These are phyloP conservation scores for Paraleonurus japonicus DNA, from an alignment of 257 asterid species.

Conservation along the genomic window DNA sequence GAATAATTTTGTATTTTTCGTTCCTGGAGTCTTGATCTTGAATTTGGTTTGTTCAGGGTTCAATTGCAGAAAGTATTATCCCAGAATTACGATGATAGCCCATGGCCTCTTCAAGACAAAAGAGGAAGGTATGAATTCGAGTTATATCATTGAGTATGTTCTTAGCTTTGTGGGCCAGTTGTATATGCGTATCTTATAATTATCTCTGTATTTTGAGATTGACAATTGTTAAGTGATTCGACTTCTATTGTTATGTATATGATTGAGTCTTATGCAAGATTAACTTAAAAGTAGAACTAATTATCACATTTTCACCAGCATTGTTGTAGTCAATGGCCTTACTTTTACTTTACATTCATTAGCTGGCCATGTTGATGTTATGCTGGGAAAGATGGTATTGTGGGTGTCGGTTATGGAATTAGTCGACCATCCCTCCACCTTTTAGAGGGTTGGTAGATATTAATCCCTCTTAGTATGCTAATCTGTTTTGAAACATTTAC, in stretches of 20 bases:
- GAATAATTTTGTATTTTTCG: not conserved
- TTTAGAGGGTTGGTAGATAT: not conserved
- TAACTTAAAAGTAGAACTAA: not conserved
- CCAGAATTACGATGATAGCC: conserved; percentile 71
- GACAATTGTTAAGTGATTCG: not conserved
- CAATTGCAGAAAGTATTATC: conserved; percentile 77
- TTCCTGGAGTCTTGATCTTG: conserved; percentile 6
- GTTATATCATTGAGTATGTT: not conserved
- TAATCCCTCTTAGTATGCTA: not conserved
- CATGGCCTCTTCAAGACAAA: conserved; percentile 86
- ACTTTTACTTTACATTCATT: not conserved
- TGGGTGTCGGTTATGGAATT: not conserved
- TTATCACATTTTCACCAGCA: conserved; percentile 2
- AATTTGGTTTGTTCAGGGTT: conserved; percentile 50
- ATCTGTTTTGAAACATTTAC: not conserved
- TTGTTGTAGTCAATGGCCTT: not conserved
- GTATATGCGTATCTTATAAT: not conserved
- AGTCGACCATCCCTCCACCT: not conserved
- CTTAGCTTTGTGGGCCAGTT: not conserved
- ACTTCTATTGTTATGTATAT: not conserved
- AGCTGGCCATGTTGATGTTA: not conserved
- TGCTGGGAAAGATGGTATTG: not conserved
- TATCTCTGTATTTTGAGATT: not conserved
- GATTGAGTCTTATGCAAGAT: not conserved
- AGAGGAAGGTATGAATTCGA: conserved; percentile 61